A percentile compares a stretch with the other conserved stretches of the same genome.
These are phyloP conservation scores for Citrus sp. DNA, from an alignment of 345 rosid genomes.

Conservation along the genomic window DNA sequence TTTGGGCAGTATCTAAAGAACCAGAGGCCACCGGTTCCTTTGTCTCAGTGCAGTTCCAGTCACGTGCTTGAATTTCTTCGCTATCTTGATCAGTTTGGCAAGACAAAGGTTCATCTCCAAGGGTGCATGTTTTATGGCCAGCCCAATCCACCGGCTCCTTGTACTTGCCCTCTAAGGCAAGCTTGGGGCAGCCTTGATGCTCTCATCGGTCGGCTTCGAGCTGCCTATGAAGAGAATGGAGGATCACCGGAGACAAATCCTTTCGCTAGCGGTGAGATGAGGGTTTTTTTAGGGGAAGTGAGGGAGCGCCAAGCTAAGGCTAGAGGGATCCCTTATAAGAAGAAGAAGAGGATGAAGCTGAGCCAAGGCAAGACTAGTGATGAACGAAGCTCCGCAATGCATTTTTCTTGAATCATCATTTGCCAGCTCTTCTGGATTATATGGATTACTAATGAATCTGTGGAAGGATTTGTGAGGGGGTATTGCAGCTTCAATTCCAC, in stretches of 20 bases:
- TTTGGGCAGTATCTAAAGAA: constrained; percentile 71
- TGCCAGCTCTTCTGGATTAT: neutral
- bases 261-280: constrained; percentile 67
- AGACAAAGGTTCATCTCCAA: constrained; percentile 70
- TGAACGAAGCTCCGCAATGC: constrained; percentile 44
- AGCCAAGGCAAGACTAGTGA: constrained; percentile 28
- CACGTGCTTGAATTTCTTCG: constrained; percentile 69
- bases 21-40: constrained; percentile 62
- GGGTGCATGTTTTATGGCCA: constrained; percentile 82
- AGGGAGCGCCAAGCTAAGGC: constrained; percentile 84
- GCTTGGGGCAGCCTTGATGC: constrained; percentile 97
- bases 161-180: constrained; percentile 80
- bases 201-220: constrained; percentile 82
- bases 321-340: constrained; percentile 79
- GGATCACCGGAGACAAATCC: constrained; percentile 82
- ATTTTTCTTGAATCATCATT: constrained; percentile 31
- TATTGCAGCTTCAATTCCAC: constrained; percentile 2
- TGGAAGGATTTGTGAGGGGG: neutral
- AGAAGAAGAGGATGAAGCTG: constrained; percentile 63
- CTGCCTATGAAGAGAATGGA: constrained; percentile 88
- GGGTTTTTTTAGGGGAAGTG: constrained; percentile 72
- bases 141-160: constrained; percentile 91
- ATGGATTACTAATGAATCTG: constrained; percentile 7
- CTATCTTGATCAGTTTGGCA: constrained; percentile 81
- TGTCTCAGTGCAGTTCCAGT: constrained; percentile 58